These are phyloP conservation scores for Quercus alba DNA, from an alignment of 306 rosid species.

Conservation along the genomic window DNA sequence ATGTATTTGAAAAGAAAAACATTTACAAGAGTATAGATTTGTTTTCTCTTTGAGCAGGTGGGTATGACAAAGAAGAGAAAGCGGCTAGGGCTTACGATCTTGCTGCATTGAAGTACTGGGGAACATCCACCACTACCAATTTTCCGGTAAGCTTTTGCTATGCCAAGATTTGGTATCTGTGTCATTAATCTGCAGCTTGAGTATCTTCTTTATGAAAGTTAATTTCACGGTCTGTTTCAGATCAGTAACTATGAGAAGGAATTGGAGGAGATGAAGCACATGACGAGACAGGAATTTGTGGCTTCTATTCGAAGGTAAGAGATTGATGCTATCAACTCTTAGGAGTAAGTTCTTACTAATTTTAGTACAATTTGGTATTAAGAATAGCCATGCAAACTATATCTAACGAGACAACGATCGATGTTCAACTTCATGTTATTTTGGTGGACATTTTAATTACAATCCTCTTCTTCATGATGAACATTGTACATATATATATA, in stretches of 20 bases:
- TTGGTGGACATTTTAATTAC: too few species aligned
- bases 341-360: neutral
- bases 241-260: constrained; percentile 92
- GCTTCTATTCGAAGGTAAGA: constrained; percentile 88
- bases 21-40: neutral
- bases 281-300: constrained; percentile 99
- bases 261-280: constrained; percentile 93
- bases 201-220: neutral
- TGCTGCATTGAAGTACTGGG: constrained; percentile 98
- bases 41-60: constrained; percentile 46
- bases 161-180: neutral
- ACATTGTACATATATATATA: too few species aligned
- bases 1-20: neutral
- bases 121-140: constrained; percentile 94
- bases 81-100: constrained; percentile 99
- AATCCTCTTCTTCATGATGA: neutral
- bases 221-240: constrained; percentile 31
- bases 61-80: constrained; percentile 98
- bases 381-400: neutral
- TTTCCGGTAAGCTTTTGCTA: constrained; percentile 57
- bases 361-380: neutral
- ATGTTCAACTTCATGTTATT: neutral
- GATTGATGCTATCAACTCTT: neutral
- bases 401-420: neutral
- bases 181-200: neutral